Base-by-base conservation (phyloP, 1,284 basidiomycete genomes). In the Fomitopsis palustris region DNA sequence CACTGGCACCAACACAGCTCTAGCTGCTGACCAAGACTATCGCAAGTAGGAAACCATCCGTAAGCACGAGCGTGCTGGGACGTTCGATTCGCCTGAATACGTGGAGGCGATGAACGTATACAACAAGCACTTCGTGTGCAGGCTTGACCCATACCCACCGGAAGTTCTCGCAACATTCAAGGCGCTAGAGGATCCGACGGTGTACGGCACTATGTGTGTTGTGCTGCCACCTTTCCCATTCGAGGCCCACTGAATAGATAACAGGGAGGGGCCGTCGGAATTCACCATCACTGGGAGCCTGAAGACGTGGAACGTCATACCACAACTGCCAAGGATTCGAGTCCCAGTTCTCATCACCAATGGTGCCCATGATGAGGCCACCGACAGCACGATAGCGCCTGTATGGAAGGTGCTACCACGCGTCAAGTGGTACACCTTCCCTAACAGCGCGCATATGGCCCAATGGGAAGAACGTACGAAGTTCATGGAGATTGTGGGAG, bases 321-420 rank as follows among this genome's bases (percentile, higher is more conserved):
- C 77, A 19, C 71, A 78, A 5, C 58, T 81, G 23, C 72, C 77
- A 64, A 77, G 75, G 53, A 81, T 86, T 62, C 67, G 64, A 3
- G 76, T 74, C 2, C 75, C 81, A 3, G 83, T 81, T 1, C 69
- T 85, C n/a, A 60, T 87, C 25, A 68, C 80, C 43, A 86, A 83
- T 54, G 80, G 81, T 6, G 71, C 68, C 14, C 76, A 78, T 55
- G 84, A 85, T 59, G 77, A 81, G 65, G 81, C 78, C 10, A 76
- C 78, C 41, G 83, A 85, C 64, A 65, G 66, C 9, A 65, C 67
- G 19, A 70, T 84, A 41, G 61, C 67, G 5, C 81, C 80, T 4
- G 82, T 76, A 65, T 83, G 84, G 63, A 64, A 72, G 31, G 60
- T 65, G 17, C 76, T 85, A 16, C 70, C 73, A 16, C 75, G 75